Percentiles rank a stretch among this genome's conserved stretches.
phyloP scores from a whole-genome alignment of 768 basidiomycete species.

The Leccinum rimulosum region DNA sequence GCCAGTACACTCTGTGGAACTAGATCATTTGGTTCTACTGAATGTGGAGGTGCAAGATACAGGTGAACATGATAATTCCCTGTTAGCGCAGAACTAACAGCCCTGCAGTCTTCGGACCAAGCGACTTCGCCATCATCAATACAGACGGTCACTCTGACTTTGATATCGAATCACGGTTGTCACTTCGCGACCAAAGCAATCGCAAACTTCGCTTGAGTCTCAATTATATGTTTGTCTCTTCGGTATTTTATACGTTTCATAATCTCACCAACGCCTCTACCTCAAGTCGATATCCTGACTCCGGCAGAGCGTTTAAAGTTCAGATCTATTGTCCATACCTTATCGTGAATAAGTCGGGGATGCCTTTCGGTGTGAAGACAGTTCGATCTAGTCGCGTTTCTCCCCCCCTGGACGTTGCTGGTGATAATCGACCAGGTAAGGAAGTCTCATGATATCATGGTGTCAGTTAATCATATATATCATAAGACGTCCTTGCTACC shows the following conservation, averaged over 20 bases:
- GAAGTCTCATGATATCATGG: slow-evolving; percentile 8
- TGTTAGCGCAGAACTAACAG: slow-evolving; percentile 1
- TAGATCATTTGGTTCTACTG: slow-evolving; percentile 84
- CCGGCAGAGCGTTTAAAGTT: slow-evolving; percentile 94
- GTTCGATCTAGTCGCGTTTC: slow-evolving; percentile 59
- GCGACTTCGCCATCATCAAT: slow-evolving; percentile 97
- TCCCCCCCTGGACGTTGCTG: slow-evolving; percentile 77
- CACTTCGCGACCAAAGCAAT: slow-evolving; percentile 67
- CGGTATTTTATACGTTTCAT: background rate
- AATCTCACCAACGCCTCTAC: slow-evolving; percentile 8
- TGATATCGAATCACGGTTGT: slow-evolving; percentile 70
- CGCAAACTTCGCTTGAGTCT: slow-evolving; percentile 78
- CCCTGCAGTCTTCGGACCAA: slow-evolving; percentile 76
- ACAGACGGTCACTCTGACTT: slow-evolving; percentile 90
- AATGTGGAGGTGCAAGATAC: slow-evolving; percentile 92
- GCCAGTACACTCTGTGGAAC: slow-evolving; percentile 94
- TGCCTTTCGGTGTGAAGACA: slow-evolving; percentile 75
- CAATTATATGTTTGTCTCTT: slow-evolving; percentile 80
- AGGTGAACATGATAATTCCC: slow-evolving; percentile 41
- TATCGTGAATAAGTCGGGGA: slow-evolving; percentile 87
- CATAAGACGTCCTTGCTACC: slow-evolving; percentile 45
- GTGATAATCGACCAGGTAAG: slow-evolving; percentile 64
- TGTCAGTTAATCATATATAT: slow-evolving; percentile 11
- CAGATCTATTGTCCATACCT: slow-evolving; percentile 92
- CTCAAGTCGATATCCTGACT: slow-evolving; percentile 71